Conservation (phyloP, 2,329 filamentous ascomycete species). For the Phialophora chinensis region DNA sequence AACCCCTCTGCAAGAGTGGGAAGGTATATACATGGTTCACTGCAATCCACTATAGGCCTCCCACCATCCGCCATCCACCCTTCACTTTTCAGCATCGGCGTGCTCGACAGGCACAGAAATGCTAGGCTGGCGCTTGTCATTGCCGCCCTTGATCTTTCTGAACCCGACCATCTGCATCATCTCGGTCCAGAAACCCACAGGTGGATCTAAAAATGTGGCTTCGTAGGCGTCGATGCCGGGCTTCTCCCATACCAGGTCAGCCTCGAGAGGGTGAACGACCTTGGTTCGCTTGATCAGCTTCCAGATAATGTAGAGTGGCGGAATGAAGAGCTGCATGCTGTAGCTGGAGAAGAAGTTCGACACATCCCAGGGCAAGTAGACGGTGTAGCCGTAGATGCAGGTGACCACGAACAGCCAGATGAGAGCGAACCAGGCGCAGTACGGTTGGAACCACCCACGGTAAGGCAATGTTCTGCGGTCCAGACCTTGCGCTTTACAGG, state of each 20-base stretch:
- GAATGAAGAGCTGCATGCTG: conserved; percentile 32
- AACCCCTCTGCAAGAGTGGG: neutral
- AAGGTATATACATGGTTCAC: neutral
- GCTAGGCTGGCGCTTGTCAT: conserved; percentile 10
- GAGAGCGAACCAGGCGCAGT: conserved; percentile 50
- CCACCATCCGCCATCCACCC: too few species aligned
- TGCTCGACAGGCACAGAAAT: neutral
- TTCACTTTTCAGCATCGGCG: neutral
- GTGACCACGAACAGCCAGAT: conserved; percentile 69
- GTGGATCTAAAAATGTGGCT: conserved; percentile 56
- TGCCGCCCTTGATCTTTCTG: conserved; percentile 20
- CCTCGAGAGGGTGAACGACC: conserved; percentile 17
- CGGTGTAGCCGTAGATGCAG: conserved; percentile 72
- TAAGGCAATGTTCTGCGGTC: conserved; percentile 64
- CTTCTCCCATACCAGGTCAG: conserved; percentile 67
- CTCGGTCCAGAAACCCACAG: conserved; percentile 45
- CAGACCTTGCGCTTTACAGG: conserved; percentile 58
- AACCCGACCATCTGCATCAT: conserved; percentile 37
- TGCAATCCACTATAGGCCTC: neutral
- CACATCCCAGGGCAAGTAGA: conserved; percentile 72
- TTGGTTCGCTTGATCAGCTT: conserved; percentile 42
- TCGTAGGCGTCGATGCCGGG: conserved; percentile 66
- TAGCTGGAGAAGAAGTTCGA: conserved; percentile 67
- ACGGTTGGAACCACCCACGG: conserved; percentile 65
- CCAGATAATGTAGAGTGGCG: conserved; percentile 29